A percentile compares a stretch with the other conserved stretches of the same genome.
phyloP scores from a whole-genome alignment of 805 yeast genomes.

The Ogataea polymorpha region DNA sequence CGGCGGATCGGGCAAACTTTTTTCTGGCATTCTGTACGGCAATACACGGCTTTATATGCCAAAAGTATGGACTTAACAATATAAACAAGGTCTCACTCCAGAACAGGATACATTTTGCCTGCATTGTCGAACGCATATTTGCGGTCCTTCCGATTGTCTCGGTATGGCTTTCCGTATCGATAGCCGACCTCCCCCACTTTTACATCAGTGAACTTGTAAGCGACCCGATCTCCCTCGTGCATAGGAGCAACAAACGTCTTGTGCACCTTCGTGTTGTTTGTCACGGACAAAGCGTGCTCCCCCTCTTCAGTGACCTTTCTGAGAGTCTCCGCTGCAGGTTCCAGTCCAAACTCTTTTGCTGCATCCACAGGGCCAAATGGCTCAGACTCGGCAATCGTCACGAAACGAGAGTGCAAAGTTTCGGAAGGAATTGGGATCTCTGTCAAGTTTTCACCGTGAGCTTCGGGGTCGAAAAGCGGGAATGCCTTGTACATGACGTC shows the following conservation, averaged over 20 bases:
- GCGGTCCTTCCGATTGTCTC: slow-evolving; percentile 88
- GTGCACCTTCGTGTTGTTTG: slow-evolving; percentile 29
- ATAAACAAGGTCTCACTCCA: slow-evolving; percentile 19
- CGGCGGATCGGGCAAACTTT: too few relatives aligned
- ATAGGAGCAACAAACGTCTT: slow-evolving; percentile 53
- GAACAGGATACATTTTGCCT: slow-evolving; percentile 49
- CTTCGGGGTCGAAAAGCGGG: slow-evolving; percentile 58
- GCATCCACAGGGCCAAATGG: slow-evolving; percentile 97
- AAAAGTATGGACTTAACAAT: background rate
- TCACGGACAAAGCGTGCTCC: slow-evolving; percentile 37
- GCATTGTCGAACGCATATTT: slow-evolving; percentile 64
- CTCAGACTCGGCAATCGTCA: slow-evolving; percentile 89
- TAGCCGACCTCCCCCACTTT: slow-evolving; percentile 82
- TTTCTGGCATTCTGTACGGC: too few relatives aligned
- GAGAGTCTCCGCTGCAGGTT: slow-evolving; percentile 82
- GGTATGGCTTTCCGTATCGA: slow-evolving; percentile 86
- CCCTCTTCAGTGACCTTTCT: slow-evolving; percentile 62
- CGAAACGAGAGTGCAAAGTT: slow-evolving; percentile 75
- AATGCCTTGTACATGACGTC: slow-evolving; percentile 71
- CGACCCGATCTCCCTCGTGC: slow-evolving; percentile 64
- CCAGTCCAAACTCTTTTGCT: slow-evolving; percentile 74
- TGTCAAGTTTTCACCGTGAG: slow-evolving; percentile 71
- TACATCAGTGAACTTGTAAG: slow-evolving; percentile 72
- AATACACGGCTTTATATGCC: background rate
- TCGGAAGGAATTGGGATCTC: slow-evolving; percentile 90